Conservation (phyloP, 768 basidiomycete species). For the Panaeolus papilionaceus region DNA sequence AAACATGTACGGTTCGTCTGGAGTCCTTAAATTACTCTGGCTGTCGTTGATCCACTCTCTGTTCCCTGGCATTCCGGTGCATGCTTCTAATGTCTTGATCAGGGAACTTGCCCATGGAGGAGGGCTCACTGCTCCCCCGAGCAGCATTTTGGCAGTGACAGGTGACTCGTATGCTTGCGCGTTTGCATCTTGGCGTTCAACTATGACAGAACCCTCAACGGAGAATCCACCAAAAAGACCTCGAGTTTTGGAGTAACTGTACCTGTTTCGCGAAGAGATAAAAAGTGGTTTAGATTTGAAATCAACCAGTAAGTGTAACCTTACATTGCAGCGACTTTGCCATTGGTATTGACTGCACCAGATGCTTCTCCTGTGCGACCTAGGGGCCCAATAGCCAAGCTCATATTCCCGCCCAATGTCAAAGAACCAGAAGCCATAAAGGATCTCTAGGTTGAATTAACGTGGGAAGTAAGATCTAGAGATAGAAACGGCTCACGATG, state of each 20-base stretch:
- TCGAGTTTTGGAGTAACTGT: conserved; percentile 89
- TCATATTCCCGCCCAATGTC: conserved; percentile 90
- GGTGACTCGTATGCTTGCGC: conserved; percentile 76
- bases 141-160: conserved; percentile 79
- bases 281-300: not conserved
- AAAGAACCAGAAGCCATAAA: conserved; percentile 97
- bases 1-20: conserved; percentile 61
- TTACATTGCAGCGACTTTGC: conserved; percentile 92
- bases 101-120: conserved; percentile 81
- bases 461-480: not conserved
- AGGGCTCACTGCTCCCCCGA: conserved; percentile 76
- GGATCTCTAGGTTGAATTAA: conserved; percentile 52
- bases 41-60: conserved; percentile 71
- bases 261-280: conserved; percentile 50
- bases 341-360: conserved; percentile 82
- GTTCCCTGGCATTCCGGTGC: conserved; percentile 72
- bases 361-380: conserved; percentile 95
- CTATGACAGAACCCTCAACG: conserved; percentile 86
- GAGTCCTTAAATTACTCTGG: conserved; percentile 29
- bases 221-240: conserved; percentile 95
- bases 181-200: conserved; percentile 96
- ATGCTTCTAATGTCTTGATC: conserved; percentile 74
- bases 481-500: conserved; percentile 54
- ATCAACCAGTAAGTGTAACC: conserved; percentile 18
- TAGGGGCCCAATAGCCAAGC: conserved; percentile 88